Percentiles rank a stretch among this genome's conserved stretches.
phyloP scores from a whole-genome alignment of 768 basidiomycete species.

The Postia placenta region DNA sequence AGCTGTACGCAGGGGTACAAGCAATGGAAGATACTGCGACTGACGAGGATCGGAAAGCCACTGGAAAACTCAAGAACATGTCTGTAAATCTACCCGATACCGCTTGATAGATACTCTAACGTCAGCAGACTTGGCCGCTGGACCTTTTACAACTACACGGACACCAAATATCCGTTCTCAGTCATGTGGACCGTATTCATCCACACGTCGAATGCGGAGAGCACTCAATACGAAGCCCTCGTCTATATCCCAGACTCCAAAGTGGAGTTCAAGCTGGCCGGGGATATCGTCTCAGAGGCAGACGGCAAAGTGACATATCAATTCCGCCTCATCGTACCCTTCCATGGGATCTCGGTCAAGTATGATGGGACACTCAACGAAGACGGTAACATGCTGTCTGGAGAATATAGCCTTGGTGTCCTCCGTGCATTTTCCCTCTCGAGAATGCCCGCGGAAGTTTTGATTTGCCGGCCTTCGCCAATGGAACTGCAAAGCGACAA shows the following conservation, averaged over 20 bases:
- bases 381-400: constrained; percentile 18
- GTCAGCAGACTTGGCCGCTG: neutral
- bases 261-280: neutral
- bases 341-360: constrained; percentile 16
- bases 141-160: neutral
- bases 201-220: constrained; percentile 3
- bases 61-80: neutral
- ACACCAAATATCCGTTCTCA: neutral
- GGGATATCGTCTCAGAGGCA: neutral
- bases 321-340: constrained; percentile 17
- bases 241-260: constrained; percentile 3
- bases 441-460: constrained; percentile 20
- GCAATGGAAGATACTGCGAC: neutral
- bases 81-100: too few relatives aligned
- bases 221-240: constrained; percentile 12
- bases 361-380: constrained; percentile 18
- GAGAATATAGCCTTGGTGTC: constrained; percentile 21
- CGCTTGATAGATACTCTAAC: too few relatives aligned
- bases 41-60: neutral
- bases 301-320: constrained; percentile 6
- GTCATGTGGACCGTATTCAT: constrained; percentile 1
- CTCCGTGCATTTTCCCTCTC: constrained; percentile 21
- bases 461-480: constrained; percentile 25
- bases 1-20: too few relatives aligned
- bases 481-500: constrained; percentile 18